phyloP scores from a whole-genome alignment of 2,329 filamentous ascomycete genomes.

The Aspergillus awamori region DNA sequence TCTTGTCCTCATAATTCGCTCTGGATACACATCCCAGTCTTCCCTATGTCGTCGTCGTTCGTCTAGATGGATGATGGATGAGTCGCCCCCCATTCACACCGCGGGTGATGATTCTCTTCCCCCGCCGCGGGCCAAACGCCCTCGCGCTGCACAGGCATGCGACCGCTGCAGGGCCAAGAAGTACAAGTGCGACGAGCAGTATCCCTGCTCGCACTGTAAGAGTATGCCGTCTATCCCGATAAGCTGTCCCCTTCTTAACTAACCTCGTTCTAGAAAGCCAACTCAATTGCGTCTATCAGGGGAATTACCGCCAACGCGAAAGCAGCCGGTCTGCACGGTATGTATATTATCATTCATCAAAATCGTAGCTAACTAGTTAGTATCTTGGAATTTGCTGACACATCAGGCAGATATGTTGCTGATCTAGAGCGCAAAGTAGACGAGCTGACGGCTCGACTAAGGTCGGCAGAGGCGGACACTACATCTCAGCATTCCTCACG shows the following conservation, averaged over 20 bases:
- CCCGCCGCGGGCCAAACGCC: slow-evolving; percentile 35
- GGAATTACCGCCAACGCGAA: slow-evolving; percentile 37
- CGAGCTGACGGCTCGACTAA: slow-evolving; percentile 33
- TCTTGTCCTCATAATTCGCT: too few species aligned
- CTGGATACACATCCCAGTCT: too few species aligned
- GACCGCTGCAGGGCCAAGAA: slow-evolving; percentile 53
- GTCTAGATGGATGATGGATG: slow-evolving; percentile 43
- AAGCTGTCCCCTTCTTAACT: background rate
- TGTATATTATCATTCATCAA: background rate
- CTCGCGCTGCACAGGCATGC: slow-evolving; percentile 52
- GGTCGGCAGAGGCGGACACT: slow-evolving; percentile 24
- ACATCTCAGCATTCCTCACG: slow-evolving; percentile 18
- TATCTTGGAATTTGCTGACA: background rate
- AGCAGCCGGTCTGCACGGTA: slow-evolving; percentile 34
- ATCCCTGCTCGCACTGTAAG: slow-evolving; percentile 50
- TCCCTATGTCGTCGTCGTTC: background rate
- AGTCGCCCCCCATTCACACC: slow-evolving; percentile 13
- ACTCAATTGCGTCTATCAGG: slow-evolving; percentile 39
- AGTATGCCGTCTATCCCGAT: slow-evolving; percentile 33
- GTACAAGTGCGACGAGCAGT: slow-evolving; percentile 53
- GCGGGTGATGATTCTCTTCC: slow-evolving; percentile 19
- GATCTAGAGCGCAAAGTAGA: slow-evolving; percentile 41
- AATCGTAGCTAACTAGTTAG: background rate
- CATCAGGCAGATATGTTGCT: slow-evolving; percentile 33
- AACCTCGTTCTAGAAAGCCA: slow-evolving; percentile 31